Conservation (phyloP, 352 stramenopile species). For the Pythium rhizo-oryzae region DNA sequence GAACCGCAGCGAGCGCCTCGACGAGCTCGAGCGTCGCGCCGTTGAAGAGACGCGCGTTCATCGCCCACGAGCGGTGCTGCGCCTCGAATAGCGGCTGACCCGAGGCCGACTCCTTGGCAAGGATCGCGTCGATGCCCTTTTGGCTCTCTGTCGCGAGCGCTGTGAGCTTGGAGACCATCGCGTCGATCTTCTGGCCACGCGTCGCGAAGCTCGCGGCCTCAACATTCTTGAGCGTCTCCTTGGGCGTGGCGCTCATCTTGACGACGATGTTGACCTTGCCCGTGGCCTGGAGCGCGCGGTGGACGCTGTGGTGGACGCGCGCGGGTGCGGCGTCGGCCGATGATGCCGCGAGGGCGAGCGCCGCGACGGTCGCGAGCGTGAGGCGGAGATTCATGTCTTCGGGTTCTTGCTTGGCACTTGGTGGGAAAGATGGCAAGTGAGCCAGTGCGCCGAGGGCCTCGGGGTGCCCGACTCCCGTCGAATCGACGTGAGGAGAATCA, state of each 20-base stretch:
- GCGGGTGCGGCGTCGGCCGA: not conserved
- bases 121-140: slow-evolving; percentile 5
- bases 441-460: no score
- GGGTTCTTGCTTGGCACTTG: not conserved
- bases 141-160: not conserved
- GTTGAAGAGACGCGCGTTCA: slow-evolving; percentile 24
- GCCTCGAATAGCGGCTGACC: slow-evolving; percentile 2
- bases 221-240: slow-evolving; percentile 1
- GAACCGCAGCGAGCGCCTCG: slow-evolving; percentile 22
- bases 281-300: slow-evolving; percentile 7
- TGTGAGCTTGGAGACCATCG: slow-evolving; percentile 11
- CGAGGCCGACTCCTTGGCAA: not conserved
- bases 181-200: slow-evolving; percentile 20
- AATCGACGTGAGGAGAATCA: no score
- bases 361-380: not conserved
- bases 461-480: no score
- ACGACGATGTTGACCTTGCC: slow-evolving; percentile 19
- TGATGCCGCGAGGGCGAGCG: not conserved
- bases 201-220: slow-evolving; percentile 9
- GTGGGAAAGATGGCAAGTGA: not conserved
- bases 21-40: slow-evolving; percentile 25
- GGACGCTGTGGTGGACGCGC: slow-evolving; percentile 2
- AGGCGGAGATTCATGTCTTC: not conserved
- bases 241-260: slow-evolving; percentile 3
- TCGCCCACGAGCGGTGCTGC: slow-evolving; percentile 23